Base-by-base conservation (phyloP, 179 eudicot genomes). In the Heliamphora pulchella region DNA sequence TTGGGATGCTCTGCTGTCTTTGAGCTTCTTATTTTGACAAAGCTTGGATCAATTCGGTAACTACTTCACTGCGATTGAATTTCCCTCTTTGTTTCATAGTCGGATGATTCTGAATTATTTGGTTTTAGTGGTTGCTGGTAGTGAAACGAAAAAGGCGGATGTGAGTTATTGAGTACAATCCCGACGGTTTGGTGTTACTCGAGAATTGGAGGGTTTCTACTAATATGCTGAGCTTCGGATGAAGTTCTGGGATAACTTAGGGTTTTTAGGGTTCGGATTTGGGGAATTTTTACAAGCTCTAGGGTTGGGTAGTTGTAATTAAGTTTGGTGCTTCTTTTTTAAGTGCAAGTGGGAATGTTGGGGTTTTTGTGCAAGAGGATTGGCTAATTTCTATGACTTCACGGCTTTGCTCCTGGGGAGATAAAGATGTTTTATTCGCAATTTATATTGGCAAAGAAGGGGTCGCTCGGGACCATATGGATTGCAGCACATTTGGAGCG, bases 391-490 rank as follows among this genome's bases (percentile, higher is more conserved):
- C 54, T 69, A 82, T 80, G 81, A 62, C 54, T 31, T 63, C 79
- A 78, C 80, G 82, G 85, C 78, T 86, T 75, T 53, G 72, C 41
- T 71, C 64, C 22, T 31, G 10, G 75, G 79, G 71, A 80, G 76
- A 43, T 78, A 74, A 84, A 80, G 59, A 96, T 96, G 99, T 96
- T 96, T 80, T 96, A 96, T 79, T 96, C 99, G 41, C 99, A 96
- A 90, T 96, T 94, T 81, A 94, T 96, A 84, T 85, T 96, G 71
- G 99, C 99, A 14, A 96, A 94, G 78, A 96, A 96, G 87, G 99
- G 99, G 81, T 97, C 99, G 55, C 83, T 96, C 50, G 99, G 99
- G n/a, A 96, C 99, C 17, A 96, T 96, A 82, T 96, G 99, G 99
- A 96, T 96, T 57, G 99, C 99, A 3, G 99, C 99, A 2, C 99